phyloP scores from a whole-genome alignment of 2,329 filamentous ascomycete species.

The Hymenoscyphus fructigenus region DNA sequence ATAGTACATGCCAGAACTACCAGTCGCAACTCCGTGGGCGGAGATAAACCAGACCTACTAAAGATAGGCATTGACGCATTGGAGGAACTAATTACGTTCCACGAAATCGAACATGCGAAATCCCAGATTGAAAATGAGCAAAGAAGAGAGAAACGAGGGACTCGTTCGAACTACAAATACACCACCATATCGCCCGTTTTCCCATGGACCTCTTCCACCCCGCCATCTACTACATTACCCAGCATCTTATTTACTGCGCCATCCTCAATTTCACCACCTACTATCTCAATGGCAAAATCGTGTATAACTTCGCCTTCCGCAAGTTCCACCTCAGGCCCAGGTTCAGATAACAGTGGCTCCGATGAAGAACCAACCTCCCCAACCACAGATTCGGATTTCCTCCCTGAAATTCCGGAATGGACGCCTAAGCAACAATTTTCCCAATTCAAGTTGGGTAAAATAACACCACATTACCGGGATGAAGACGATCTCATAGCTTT shows the following conservation, averaged over 20 bases:
- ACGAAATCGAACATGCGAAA: neutral
- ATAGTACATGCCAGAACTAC: too few species aligned
- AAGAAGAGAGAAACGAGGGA: neutral
- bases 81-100: neutral
- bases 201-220: neutral
- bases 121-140: neutral
- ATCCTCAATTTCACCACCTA: too few species aligned
- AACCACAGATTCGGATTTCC: neutral
- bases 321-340: neutral
- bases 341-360: neutral
- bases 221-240: too few species aligned
- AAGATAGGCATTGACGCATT: neutral
- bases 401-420: neutral
- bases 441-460: neutral
- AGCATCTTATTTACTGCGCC: too few species aligned
- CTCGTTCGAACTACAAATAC: neutral
- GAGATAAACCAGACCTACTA: neutral
- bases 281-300: too few species aligned
- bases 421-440: neutral
- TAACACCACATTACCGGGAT: neutral
- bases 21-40: neutral
- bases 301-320: too few species aligned
- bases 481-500: neutral
- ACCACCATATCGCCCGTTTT: neutral
- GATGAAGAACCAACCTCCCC: neutral